Evolutionary conservation across 2,329 filamentous ascomycete genomes (phyloP).

Genomic region (Endocalyx cinctus): DNA sequence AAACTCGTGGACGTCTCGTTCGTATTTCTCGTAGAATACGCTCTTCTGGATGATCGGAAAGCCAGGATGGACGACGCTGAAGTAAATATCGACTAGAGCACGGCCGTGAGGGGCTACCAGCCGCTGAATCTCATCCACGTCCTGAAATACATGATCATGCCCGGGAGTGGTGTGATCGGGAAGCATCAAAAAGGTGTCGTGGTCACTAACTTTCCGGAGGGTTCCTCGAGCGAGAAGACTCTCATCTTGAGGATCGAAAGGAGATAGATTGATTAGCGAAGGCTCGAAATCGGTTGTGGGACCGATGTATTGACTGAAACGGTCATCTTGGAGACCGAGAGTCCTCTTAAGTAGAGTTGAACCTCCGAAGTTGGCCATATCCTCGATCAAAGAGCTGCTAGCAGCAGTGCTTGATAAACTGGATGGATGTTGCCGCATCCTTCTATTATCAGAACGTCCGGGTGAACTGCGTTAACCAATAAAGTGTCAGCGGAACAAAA

Average conservation of each 20-base stretch:
- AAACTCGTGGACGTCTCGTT: constrained; percentile 66
- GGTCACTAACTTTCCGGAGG: constrained; percentile 70
- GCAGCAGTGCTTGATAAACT: constrained; percentile 58
- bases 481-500: constrained; percentile 41
- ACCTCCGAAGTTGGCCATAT: constrained; percentile 66
- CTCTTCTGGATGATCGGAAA: constrained; percentile 81
- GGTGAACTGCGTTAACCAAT: constrained; percentile 52
- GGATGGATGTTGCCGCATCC: constrained; percentile 48
- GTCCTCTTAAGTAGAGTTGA: constrained; percentile 63
- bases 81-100: constrained; percentile 74
- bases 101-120: constrained; percentile 74
- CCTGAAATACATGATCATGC: constrained; percentile 64
- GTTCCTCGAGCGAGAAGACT: constrained; percentile 65
- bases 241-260: constrained; percentile 78
- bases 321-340: constrained; percentile 70
- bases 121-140: constrained; percentile 68
- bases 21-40: constrained; percentile 75
- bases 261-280: constrained; percentile 74
- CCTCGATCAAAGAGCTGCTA: constrained; percentile 61
- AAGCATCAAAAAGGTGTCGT: constrained; percentile 76
- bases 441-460: constrained; percentile 49
- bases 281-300: constrained; percentile 80
- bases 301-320: constrained; percentile 79
- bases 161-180: constrained; percentile 70
- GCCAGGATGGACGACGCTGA: constrained; percentile 72